Evolutionary conservation across 2,329 filamentous ascomycete species (phyloP).

Genomic region (Neofusicoccum sp.): DNA sequence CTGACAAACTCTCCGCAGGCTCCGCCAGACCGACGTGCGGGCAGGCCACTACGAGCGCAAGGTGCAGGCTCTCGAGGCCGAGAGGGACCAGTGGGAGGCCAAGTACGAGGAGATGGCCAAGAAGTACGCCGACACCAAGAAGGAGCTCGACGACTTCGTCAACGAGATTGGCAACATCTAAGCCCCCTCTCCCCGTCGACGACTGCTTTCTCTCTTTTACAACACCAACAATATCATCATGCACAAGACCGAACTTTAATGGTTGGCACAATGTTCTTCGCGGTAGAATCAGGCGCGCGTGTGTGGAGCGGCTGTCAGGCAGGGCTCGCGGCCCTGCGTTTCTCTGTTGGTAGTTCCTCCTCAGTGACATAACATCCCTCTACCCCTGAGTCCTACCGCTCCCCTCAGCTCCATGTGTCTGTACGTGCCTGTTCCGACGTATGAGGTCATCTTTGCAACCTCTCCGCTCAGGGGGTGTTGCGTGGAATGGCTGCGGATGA

Average conservation of each 20-base stretch:
- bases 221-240: conserved; percentile 11
- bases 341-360: conserved; percentile 27
- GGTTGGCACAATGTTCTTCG: conserved; percentile 15
- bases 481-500: not conserved
- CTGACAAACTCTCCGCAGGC: conserved; percentile 56
- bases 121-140: conserved; percentile 82
- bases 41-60: conserved; percentile 99
- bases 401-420: not conserved
- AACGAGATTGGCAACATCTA: conserved; percentile 92
- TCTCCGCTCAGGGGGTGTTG: not conserved
- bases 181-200: conserved; percentile 37
- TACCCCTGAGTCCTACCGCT: conserved; percentile 13
- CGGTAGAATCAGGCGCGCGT: conserved; percentile 8
- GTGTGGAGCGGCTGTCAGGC: conserved; percentile 5
- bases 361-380: conserved; percentile 22
- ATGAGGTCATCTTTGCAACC: conserved; percentile 8
- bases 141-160: conserved; percentile 90
- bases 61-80: conserved; percentile 91
- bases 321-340: conserved; percentile 16
- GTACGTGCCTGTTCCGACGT: not conserved
- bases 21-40: conserved; percentile 98
- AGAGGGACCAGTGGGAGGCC: conserved; percentile 91
- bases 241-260: conserved; percentile 6
- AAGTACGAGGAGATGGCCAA: conserved; percentile 98
- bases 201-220: conserved; percentile 8